Base-by-base conservation (phyloP, 306 rosid genomes). In the cucumber (Cucumis sativus) region DNA sequence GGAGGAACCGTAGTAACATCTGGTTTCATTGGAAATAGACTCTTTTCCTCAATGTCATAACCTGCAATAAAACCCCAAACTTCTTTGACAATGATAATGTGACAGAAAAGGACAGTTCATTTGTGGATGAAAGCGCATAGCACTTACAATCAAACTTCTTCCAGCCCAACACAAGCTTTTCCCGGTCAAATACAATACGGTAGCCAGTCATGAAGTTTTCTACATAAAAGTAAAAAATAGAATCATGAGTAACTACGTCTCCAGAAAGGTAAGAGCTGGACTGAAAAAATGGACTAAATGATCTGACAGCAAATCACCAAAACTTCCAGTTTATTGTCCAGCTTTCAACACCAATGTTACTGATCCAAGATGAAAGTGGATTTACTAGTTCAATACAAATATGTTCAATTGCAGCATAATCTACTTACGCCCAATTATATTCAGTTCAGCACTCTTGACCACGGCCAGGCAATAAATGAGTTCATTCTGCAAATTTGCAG, bases 191-290 rank as follows among this genome's bases (percentile, higher is more conserved):
- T 78, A 94, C 90, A 30, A 94, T 92, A 16, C 73, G 91, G 87
- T 94, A 87, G 76, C 97, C 97, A 11, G 96, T 85, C 98, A 94
- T 92, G 80, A 89, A 94, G 88, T 94, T 94, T 86, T 92, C 98
- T 94, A 95, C 80, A 82, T 82, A 67, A 77, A 80, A 59, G 79
- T 63, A 62, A 76, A 79, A 25, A 78, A 51, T 41, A 80, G 79
- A 82, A 40, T 18, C 62, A 79, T 76, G 57, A 17, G 62, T 70
- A 21, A 70, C 41, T 47, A 20, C 23, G 75, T 45, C 65, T 67
- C 75, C 40, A 28, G 49, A 80, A 63, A 75, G 45, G 15, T 30
- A 65, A 75, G 54, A 55, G 61, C 77, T 65, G 25, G 62, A 35
- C 47, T 49, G 62, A 45, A n/a, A 43, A 41, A 43, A 70, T 70